Evolutionary conservation across 225 moss, liverwort and hornwort genomes (phyloP), one percentile per base, ranked within the genome.

Genomic region (Lunularia cruciata): DNA sequence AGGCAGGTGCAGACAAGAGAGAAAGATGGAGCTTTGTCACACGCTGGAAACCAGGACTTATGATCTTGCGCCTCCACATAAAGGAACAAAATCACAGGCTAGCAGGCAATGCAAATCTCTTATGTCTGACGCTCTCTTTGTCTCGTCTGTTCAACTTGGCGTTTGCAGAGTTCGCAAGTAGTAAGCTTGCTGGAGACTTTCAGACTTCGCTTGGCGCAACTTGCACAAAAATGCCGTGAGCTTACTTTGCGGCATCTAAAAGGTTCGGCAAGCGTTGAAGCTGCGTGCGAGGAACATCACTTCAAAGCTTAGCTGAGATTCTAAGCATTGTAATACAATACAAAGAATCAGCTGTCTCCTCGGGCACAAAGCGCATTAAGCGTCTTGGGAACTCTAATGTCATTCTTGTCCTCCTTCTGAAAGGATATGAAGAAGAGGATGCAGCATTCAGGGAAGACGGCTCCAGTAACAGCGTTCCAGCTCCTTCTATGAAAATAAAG

Each of bases 1-100:
- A 90, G 87, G 89, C 80, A 77, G 74, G 86, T 82, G 54, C 58
- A 66, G 48, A 60, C 60, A 64, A 26, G n/a, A n/a, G n/a, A 4
- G 46, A 43, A 60, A 73, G 47, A 61, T 19, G 7, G 6, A 68
- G 37, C 38, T 18, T n/a, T 57, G 32, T n/a, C 31, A 6, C 2
- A 67, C 3, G 49, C 6, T 67, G 35, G 51, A 67, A 67, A 18
- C 6, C 30, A 46, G 47, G 35, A 1, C 49, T 49, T 22, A 42
- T 8, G 25, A 7, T 31, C 47, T n/a, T 65, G 47, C 3, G 16
- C 19, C 22, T 0, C 12, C 28, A 5, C 0, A 47, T 14, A 19
- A n/a, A 2, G 49, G 51, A 49, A 51, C 30, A 25, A 12, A 35
- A 15, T 55, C 23, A 36, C 19, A 53, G 23, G 3, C 31, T 23